These are phyloP conservation scores for Aureobasidium lini DNA, from an alignment of 2,329 filamentous ascomycete genomes.

Conservation along the genomic window DNA sequence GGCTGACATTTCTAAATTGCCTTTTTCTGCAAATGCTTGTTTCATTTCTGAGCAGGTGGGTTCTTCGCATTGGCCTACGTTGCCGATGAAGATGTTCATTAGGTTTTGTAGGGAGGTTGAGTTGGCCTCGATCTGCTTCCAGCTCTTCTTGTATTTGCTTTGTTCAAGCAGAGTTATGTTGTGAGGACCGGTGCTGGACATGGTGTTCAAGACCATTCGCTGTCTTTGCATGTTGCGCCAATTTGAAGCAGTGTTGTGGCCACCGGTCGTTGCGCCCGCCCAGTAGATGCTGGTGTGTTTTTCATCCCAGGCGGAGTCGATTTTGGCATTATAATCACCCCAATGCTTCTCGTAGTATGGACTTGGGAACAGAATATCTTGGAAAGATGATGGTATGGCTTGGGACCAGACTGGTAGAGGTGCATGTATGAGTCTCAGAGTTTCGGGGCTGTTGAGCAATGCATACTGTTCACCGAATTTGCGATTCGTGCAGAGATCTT, in stretches of 20 bases:
- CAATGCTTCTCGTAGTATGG: neutral
- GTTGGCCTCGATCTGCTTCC: neutral
- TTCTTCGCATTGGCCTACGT: slow-evolving; percentile 39
- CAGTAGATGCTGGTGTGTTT: neutral
- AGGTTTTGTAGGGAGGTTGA: neutral
- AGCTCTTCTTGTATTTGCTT: neutral
- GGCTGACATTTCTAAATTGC: neutral
- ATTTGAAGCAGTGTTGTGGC: neutral
- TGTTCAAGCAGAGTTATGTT: neutral
- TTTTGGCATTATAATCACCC: neutral
- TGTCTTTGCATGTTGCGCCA: neutral
- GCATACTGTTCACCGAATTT: neutral
- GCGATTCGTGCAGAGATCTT: neutral
- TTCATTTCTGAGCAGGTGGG: slow-evolving; percentile 26
- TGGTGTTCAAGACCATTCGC: neutral
- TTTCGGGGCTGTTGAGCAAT: neutral
- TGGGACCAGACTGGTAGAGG: neutral
- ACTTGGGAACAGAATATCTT: neutral
- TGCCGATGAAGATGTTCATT: slow-evolving; percentile 33
- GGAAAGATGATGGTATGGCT: neutral
- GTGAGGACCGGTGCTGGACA: neutral
- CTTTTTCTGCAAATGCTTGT: slow-evolving; percentile 16
- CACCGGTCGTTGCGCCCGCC: neutral
- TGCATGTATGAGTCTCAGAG: neutral
- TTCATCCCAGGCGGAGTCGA: neutral